A percentile compares a stretch with the other conserved stretches of the same genome.
Evolutionary conservation across 768 basidiomycete species (phyloP).

Genomic region (Pleurotus pulmonarius): DNA sequence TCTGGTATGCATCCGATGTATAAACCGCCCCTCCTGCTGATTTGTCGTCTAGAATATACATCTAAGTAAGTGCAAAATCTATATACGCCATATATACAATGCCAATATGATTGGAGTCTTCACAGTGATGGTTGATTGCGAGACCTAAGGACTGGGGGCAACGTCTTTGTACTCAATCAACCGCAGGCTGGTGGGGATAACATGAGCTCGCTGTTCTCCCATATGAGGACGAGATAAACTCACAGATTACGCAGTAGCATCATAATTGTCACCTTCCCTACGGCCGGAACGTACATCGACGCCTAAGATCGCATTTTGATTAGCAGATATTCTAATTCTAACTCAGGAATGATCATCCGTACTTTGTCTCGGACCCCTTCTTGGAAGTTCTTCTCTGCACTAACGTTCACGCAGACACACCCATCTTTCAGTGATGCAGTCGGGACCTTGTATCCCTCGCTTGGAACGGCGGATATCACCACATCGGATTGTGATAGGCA

Average conservation of each 20-base stretch:
- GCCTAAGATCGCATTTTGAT: slow-evolving; percentile 46
- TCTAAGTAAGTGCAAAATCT: too few relatives aligned
- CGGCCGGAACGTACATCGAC: slow-evolving; percentile 89
- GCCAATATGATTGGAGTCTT: too few relatives aligned
- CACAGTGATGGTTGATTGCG: too few relatives aligned
- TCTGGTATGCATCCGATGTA: too few relatives aligned
- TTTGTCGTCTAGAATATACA: too few relatives aligned
- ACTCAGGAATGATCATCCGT: slow-evolving; percentile 15
- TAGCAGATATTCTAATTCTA: background rate
- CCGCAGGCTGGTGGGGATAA: slow-evolving; percentile 9
- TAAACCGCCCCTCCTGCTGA: too few relatives aligned
- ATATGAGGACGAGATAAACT: slow-evolving; percentile 24
- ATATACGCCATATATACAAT: too few relatives aligned
- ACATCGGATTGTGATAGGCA: slow-evolving; percentile 87
- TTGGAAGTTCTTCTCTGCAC: slow-evolving; percentile 96
- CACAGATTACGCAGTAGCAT: slow-evolving; percentile 97
- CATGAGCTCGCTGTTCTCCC: background rate
- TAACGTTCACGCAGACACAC: slow-evolving; percentile 89
- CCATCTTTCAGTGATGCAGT: slow-evolving; percentile 92
- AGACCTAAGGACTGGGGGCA: too few relatives aligned
- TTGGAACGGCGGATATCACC: slow-evolving; percentile 92
- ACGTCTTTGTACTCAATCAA: background rate
- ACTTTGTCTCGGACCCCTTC: slow-evolving; percentile 90
- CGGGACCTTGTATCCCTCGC: slow-evolving; percentile 78
- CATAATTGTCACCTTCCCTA: slow-evolving; percentile 97